Evolutionary conservation across 2,329 filamentous ascomycete genomes (phyloP), one percentile per base, ranked within the genome.

Genomic region (Colletotrichum tropicale): DNA sequence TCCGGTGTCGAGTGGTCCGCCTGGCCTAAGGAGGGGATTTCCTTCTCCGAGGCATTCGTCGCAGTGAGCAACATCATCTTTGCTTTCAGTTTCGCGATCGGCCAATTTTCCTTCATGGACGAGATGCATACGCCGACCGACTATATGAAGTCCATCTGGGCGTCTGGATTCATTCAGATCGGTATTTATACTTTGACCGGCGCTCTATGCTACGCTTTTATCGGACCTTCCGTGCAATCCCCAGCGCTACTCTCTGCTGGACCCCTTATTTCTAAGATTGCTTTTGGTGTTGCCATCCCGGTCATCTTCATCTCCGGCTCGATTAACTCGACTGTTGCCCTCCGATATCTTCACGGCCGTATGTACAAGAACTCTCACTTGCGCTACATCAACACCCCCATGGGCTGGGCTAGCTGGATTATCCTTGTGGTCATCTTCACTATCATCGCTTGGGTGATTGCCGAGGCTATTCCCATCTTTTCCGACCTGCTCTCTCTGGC

Each of bases 291-390:
- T 77, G 93, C 93, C 0, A 86, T 93, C 7, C 93, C 93, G 7
- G 94, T 93, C 67, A 95, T 95, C 80, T 89, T 95, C 79, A 92
- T 95, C 77, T 93, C 93, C 0, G 94, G 93, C 66, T 93, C 94
- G 15, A 93, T 95, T 81, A 93, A 94, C 83, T 87, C 86, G 32
- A 87, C 86, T 2, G 86, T 88, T 15, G 83, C 86, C 32, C 83
- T 82, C 5, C 86, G 87, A 26, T 89, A 88, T 71, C 81, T 89
- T 72, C 86, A 88, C 79, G 86, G 84, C 6, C 86, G 87, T 43
- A 76, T 86, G 30, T 89, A 83, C 80, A 84, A 84, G 78, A 79
- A 87, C 80, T 86, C 84, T 3, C 79, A 87, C 71, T 82, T 84
- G 61, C 84, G 85, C 66, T 88, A 84, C 80, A 84, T 89, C 83